Evolutionary conservation across 352 stramenopile species (phyloP), one percentile per base, ranked within the genome.

Genomic region (Nothophytophthora sp.): DNA sequence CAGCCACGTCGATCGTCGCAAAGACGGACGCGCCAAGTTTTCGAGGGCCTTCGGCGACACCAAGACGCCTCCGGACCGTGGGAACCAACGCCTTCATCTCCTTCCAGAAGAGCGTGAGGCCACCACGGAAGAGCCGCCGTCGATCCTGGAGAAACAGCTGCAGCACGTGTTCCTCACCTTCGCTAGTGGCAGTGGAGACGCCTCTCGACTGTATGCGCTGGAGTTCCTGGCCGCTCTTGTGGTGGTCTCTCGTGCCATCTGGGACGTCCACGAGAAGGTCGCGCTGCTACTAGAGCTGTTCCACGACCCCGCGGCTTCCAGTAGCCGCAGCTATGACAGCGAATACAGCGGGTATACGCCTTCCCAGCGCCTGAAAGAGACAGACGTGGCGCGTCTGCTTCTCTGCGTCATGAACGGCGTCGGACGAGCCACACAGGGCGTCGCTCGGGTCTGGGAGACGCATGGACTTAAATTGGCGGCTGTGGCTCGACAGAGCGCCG

Each of bases 141-240:
- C 64, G 28, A 47, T 86, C 34, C 19, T 86, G 37, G 76, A 86
- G 41, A 63, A 74, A 18, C 60, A 73, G 19, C 19, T 90, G n/a
- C 71, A 83, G 35, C 76, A 90, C 54, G 44, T 86, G 5, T 90
- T 90, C 54, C 41, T 71, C 8, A 81, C 74, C n/a, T 80, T 87
- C 27, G 60, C 61, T 6, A 50, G 55, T 9, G 42, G 48, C 24
- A 24, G 53, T 13, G 40, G 51, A 5, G 53, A 41, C n/a, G n/a
- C n/a, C n/a, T n/a, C n/a, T 27, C 67, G 66, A 3, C 11, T 90
- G 15, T 88, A 77, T 19, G 79, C 67, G 9, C 60, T 86, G 30
- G 76, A 88, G 37, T 86, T 88, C 25, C 63, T 90, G 24, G 74
- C 76, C 5, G 67, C 70, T 1, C 67, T 88, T 39, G 68, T 83